Base-by-base conservation (phyloP, 495 filamentous ascomycete species). In the Monascus purpureus region DNA sequence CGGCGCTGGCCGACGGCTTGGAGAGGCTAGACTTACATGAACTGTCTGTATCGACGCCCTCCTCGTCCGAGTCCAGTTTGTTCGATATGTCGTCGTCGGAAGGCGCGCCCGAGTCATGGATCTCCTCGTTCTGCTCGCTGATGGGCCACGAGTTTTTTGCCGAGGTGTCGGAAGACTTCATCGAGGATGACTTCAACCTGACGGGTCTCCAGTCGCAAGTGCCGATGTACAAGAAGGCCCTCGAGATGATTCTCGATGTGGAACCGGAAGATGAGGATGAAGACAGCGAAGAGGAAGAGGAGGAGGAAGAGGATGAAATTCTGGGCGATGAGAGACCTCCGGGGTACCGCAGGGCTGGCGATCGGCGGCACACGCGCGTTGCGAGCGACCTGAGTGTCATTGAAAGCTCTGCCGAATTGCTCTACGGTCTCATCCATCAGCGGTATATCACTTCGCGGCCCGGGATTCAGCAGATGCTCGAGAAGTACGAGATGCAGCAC, bases 131-230 rank as follows among this genome's bases (percentile, higher is more conserved):
- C 56, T 97, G 90, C 63, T 83, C 82, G 18, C 66, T 96, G 20
- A 70, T 94, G 37, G 90, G 90, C 33, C 90, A 97, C 52, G 90
- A 97, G 52, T 97, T 96, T 59, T 97, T 97, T 52, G 92, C 92
- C 31, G 90, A 97, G 56, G 87, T 97, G 25, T 86, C 83, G 13
- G 90, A 97, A 59, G 90, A 97, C 38, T 97, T 97, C 51, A 96
- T 97, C 45, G 90, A 97, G 55, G 90, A 97, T 74, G 90, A 97
- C 52, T 97, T 97, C 64, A 97, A 97, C 59, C 67, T 97, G 33
- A 97, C 90, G 3, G 90, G 90, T 14, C 68, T 97, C 38, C 83
- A 93, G 58, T 80, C 73, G 20, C 86, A 95, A 59, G 90, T 97
- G 31, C 82, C 86, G 34, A 95, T 94, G 87, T 97, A 97, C 52